Evolutionary conservation across 177 flowering plant genomes (phyloP), one percentile per base, ranked within the genome.

Genomic region (Vitis hybrid): DNA sequence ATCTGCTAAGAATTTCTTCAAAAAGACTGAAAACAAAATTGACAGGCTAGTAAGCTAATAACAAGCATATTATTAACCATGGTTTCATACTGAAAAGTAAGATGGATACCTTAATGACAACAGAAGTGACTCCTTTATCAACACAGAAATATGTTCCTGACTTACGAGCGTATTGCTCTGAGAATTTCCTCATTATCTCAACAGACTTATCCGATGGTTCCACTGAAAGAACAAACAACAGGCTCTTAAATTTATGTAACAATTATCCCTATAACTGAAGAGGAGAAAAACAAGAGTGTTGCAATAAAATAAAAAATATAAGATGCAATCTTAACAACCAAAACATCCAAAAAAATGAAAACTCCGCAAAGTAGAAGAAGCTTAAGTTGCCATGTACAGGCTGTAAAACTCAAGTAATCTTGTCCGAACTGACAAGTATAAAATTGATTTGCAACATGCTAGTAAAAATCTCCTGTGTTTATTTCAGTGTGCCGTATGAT

Each of bases 101-200:
- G 17, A 18, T 2, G 30, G 20, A 11, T 84, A 91, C 99, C 97
- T 95, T 95, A 69, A 95, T 93, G 51, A 95, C 99, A 65, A 95
- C 99, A 69, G 99, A 86, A 64, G 99, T 93, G 68, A 95, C 99
- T 62, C 92, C 84, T 80, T 95, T 95, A 77, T 95, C 99, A 54
- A 86, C 88, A 79, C 99, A 95, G 74, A 95, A 95, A 77, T 89
- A 95, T 20, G 99, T 95, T 52, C 88, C 97, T 1, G 99, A 93
- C 71, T 74, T 87, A 27, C 99, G 94, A 27, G 97, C 97, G 73
- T 93, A 95, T 76, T 95, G 99, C 84, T 95, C 99, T 9, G 99
- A 95, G 78, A 95, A 95, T 75, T 95, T 95, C 87, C 99, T 91
- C 99, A 95, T 95, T 30, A 95, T 83, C 62, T 95, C 99, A 59